These are phyloP conservation scores for Noccaea caerulescens DNA, from an alignment of 345 rosid genomes.

Conservation along the genomic window DNA sequence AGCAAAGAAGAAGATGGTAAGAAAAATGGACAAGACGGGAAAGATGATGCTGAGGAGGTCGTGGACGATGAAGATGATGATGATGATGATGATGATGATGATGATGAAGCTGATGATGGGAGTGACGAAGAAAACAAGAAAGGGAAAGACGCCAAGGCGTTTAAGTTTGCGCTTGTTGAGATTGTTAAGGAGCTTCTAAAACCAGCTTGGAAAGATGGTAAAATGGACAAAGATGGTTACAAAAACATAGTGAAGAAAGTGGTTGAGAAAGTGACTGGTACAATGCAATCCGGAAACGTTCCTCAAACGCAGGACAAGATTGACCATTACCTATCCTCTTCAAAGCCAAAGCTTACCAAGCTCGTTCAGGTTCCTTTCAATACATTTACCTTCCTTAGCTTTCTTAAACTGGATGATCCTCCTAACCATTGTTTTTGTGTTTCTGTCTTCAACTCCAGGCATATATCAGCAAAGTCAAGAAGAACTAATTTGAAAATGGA, in stretches of 20 bases:
- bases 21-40: constrained; percentile 46
- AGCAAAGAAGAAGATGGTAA: constrained; percentile 48
- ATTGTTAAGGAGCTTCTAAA: constrained; percentile 87
- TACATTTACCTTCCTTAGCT: not conserved
- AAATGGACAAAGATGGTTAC: constrained; percentile 78
- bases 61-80: constrained; percentile 53
- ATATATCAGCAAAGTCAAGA: constrained; percentile 43
- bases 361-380: constrained; percentile 76
- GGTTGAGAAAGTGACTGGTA: constrained; percentile 82
- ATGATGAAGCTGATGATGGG: constrained; percentile 41
- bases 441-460: constrained; percentile 32
- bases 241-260: constrained; percentile 94
- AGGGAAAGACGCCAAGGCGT: constrained; percentile 70
- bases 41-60: constrained; percentile 43
- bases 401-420: constrained; percentile 5
- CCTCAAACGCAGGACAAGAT: constrained; percentile 94
- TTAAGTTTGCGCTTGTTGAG: constrained; percentile 90
- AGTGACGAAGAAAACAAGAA: constrained; percentile 55
- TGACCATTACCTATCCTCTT: constrained; percentile 74
- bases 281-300: constrained; percentile 70
- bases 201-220: constrained; percentile 95
- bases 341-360: constrained; percentile 85
- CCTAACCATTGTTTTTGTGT: constrained; percentile 1
- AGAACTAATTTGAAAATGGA: constrained; percentile 21
- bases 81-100: constrained; percentile 49